Percentiles rank a stretch among this genome's conserved stretches.
phyloP scores from a whole-genome alignment of 495 filamentous ascomycete genomes.

The Annulohypoxylon moriforme region DNA sequence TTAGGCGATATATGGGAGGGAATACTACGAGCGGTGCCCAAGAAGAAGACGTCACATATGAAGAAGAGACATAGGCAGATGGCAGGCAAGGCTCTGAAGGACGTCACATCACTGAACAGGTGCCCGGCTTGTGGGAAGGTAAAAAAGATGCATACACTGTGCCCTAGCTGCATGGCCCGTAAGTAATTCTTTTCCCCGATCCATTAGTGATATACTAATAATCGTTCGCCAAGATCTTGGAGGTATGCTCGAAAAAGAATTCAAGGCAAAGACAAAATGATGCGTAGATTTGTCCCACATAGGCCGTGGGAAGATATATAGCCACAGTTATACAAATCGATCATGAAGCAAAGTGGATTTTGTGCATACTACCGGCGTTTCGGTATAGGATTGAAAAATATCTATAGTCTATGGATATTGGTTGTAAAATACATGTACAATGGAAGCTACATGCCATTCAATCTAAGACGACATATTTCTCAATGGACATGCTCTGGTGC shows the following conservation, averaged over 20 bases:
- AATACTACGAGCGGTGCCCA: conserved; percentile 90
- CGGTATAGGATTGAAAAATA: conserved; percentile 24
- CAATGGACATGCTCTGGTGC: background rate
- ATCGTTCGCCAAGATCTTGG: conserved; percentile 17
- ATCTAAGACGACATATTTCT: background rate
- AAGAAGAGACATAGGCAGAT: conserved; percentile 93
- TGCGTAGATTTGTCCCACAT: background rate
- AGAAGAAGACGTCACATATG: conserved; percentile 98
- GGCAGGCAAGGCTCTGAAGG: conserved; percentile 93
- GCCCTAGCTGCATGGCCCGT: conserved; percentile 74
- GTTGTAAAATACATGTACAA: conserved; percentile 26
- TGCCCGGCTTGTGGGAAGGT: conserved; percentile 88
- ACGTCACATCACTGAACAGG: conserved; percentile 83
- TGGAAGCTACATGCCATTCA: background rate
- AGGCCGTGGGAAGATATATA: background rate
- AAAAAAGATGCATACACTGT: conserved; percentile 89
- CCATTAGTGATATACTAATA: conserved; percentile 10
- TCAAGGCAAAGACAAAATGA: conserved; percentile 35
- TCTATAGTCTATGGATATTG: conserved; percentile 12
- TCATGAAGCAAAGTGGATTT: conserved; percentile 16
- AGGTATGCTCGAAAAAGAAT: conserved; percentile 36
- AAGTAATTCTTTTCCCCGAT: conserved; percentile 26
- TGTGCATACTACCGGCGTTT: conserved; percentile 30
- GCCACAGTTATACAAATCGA: conserved; percentile 20
- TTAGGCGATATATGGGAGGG: conserved; percentile 89